phyloP scores from a whole-genome alignment of 305 asterid species.

The Fraxinus dipetala region DNA sequence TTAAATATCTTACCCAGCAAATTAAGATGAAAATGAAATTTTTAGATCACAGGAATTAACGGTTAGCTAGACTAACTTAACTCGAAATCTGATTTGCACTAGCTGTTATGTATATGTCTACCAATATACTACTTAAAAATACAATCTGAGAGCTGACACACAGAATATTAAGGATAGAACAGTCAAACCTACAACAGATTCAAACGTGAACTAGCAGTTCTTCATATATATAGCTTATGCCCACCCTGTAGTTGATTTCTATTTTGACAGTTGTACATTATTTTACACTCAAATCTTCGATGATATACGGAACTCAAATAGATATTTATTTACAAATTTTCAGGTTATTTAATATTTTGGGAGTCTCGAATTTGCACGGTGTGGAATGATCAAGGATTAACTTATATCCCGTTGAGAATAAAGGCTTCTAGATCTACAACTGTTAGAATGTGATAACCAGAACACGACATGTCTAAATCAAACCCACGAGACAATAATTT shows the following conservation, averaged over 20 bases:
- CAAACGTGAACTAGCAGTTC: not conserved
- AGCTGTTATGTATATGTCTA: not conserved
- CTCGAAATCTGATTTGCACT: not conserved
- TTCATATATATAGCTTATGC: not conserved
- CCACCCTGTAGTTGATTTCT: not conserved
- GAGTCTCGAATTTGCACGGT: not conserved
- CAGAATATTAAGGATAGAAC: not conserved
- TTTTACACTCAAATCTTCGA: not conserved
- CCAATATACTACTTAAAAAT: not conserved
- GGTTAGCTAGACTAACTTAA: not conserved
- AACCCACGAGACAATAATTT: not conserved
- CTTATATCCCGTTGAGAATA: not conserved
- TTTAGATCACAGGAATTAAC: not conserved
- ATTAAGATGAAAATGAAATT: not conserved
- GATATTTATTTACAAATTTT: not conserved
- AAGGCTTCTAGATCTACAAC: not conserved
- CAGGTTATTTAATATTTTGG: not conserved
- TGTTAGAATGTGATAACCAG: not conserved
- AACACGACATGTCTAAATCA: not conserved
- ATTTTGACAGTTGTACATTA: not conserved
- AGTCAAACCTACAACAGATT: not conserved
- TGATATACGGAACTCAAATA: not conserved
- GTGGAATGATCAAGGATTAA: not conserved
- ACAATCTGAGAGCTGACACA: not conserved
- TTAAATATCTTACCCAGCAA: not conserved